Evolutionary conservation across 2,329 filamentous ascomycete genomes (phyloP), one percentile per base, ranked within the genome.

Genomic region (Gnomoniopsis smithogilvyi): DNA sequence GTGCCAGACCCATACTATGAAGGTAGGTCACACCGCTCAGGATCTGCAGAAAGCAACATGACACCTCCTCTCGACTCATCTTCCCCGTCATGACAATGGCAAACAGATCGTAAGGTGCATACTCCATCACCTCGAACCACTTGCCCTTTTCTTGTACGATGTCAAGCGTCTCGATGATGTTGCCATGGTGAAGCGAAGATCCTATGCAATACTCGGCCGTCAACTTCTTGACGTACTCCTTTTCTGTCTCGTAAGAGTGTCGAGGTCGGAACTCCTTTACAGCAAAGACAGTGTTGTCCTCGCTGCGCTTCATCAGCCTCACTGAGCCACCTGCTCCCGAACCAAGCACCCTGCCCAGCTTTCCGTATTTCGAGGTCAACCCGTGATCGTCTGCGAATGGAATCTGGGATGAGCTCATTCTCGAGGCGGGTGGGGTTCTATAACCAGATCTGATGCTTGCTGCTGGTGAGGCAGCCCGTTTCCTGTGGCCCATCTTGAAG

Each of bases 121-220:
- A 99, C 71, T 99, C 95, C 95, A 99, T 99, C 46, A 99, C 95
- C 70, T 98, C 94, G 69, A 92, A 99, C 92, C 95, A 99, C 64
- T 89, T 92, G 53, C 86, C 87, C 73, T 94, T 95, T 75, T 99
- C 95, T 65, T 96, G 91, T 12, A 99, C 86, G 63, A 99, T 96
- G 73, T 99, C 95, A 65, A 99, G 83, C 1, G 95, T 98, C 73
- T 99, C 95, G 67, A 99, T 98, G 66, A 99, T 92, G 71, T 99
- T 99, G 67, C 95, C 94, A 68, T 99, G 95, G 68, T 98, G 95
- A 41, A 99, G 79, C 0, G 95, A 97, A 2, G 94, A 98, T 14
- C 95, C 95, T 66, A 99, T 94, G 71, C 95, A 99, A 73, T 99
- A 99, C 70, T 99, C 95, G 2, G 95, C 94, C 1, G 95, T 99